Base-by-base conservation (phyloP, 1,284 basidiomycete species). In the Ganoderma sinense region DNA sequence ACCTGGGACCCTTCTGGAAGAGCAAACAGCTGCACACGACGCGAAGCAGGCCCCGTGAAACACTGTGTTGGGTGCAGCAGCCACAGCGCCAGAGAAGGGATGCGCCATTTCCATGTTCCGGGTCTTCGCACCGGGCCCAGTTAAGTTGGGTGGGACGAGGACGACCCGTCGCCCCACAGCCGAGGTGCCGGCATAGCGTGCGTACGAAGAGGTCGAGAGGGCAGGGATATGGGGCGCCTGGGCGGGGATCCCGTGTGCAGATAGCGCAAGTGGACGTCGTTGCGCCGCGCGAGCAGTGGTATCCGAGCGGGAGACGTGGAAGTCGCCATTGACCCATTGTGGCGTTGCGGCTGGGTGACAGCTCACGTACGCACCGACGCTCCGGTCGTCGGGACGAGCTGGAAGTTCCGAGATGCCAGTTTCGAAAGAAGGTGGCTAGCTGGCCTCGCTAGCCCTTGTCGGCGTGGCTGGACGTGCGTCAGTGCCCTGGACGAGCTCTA, bases 111-210 rank as follows among this genome's bases (percentile, higher is more conserved):
- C 67, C 69, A 60, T 60, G 58, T 61, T 61, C 39, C 39, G 59
- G 36, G 40, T 51, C 51, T 70, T 70, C 71, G 71, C 69, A 70
- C 56, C 67, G 69, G 71, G 40, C 67, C 65, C 67, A 69, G 69
- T 70, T 61, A 23, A 20, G n/a, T 26, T 26, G 10, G 39, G 18
- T 41, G 60, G 43, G 41, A 36, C 10, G 59, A 41, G 59, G 26
- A n/a, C 56, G 31, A 60, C 23, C 31, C 56, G 18, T 59, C 20
- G 33, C 11, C 18, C 20, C 56, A 59, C 33, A 23, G 13, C 33
- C 56, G 56, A 59, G 33, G 29, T 33, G 29, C n/a, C 33, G 31
- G 33, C 56, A 18, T 20, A 13, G 20, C 33, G 20, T 40, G 40
- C 39, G 39, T 40, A 41, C 13, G 59, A 23, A 59, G 33, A 59